Conservation (phyloP, 768 basidiomycete genomes). For the Suillus variegatus region DNA sequence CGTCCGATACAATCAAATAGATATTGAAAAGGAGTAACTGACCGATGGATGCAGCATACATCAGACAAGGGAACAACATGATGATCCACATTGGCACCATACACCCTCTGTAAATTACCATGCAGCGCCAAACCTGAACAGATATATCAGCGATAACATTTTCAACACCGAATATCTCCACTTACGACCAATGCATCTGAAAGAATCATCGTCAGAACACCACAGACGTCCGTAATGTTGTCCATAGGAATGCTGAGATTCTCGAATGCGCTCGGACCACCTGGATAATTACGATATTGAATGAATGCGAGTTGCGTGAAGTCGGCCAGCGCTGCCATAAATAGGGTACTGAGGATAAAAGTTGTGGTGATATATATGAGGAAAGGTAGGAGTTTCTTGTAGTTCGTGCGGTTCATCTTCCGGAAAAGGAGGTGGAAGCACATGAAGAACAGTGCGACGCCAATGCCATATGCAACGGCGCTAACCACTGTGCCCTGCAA, state of each 20-base stretch:
- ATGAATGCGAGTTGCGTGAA: conserved; percentile 32
- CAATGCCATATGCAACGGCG: conserved; percentile 16
- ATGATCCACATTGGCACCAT: neutral
- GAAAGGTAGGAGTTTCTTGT: neutral
- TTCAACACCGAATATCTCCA: neutral
- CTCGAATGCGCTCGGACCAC: conserved; percentile 30
- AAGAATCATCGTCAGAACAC: conserved; percentile 15
- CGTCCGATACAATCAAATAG: neutral
- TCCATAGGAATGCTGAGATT: conserved; percentile 20
- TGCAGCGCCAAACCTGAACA: neutral
- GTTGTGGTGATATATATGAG: conserved; percentile 9
- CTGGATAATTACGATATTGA: conserved; percentile 32
- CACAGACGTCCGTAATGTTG: conserved; percentile 15
- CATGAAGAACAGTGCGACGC: conserved; percentile 9
- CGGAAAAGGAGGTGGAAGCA: conserved; percentile 6
- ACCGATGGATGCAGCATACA: neutral
- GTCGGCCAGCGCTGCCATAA: conserved; percentile 17
- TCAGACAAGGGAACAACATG: neutral
- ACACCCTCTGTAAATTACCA: conserved; percentile 2
- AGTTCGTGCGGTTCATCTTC: neutral
- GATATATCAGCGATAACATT: too few relatives aligned
- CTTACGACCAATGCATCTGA: conserved; percentile 21
- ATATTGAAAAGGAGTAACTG: neutral
- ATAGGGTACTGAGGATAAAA: conserved; percentile 22
- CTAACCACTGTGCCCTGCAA: conserved; percentile 5